Percentiles rank a stretch among this genome's conserved stretches.
Evolutionary conservation across 495 filamentous ascomycete species (phyloP).

Genomic region (Penicillium cinerascens): DNA sequence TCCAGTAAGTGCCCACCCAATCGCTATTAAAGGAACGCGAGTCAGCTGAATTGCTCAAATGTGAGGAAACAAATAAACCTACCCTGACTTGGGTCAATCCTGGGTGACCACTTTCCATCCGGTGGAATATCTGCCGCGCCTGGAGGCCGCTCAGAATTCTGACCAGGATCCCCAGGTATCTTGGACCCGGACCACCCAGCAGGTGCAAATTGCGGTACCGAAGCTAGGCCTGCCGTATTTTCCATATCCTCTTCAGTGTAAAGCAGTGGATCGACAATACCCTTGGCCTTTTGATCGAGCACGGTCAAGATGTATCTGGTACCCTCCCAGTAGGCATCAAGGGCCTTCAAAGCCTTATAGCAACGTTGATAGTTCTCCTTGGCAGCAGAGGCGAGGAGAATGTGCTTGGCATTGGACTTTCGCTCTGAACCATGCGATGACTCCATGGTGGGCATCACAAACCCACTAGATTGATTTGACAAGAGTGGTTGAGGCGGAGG

Average conservation of each 20-base stretch:
- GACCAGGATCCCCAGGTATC: slow-evolving; percentile 22
- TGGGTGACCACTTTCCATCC: slow-evolving; percentile 39
- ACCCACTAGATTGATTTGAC: slow-evolving; percentile 39
- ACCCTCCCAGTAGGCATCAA: slow-evolving; percentile 79
- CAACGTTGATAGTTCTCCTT: slow-evolving; percentile 78
- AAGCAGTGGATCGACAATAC: slow-evolving; percentile 75
- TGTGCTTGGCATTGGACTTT: slow-evolving; percentile 61
- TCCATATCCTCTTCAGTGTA: slow-evolving; percentile 78
- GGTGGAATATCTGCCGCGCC: slow-evolving; percentile 25
- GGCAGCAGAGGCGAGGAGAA: slow-evolving; percentile 68
- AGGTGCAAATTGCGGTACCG: slow-evolving; percentile 38
- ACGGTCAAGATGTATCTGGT: slow-evolving; percentile 83
- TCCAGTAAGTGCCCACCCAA: slow-evolving; percentile 76
- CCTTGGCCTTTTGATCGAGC: slow-evolving; percentile 82
- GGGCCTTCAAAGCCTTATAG: slow-evolving; percentile 71
- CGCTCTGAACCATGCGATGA: slow-evolving; percentile 33
- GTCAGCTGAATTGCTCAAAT: background rate
- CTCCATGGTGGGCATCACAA: slow-evolving; percentile 40
- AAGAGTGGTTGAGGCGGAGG: slow-evolving; percentile 33
- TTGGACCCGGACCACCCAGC: slow-evolving; percentile 42
- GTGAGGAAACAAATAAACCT: slow-evolving; percentile 6
- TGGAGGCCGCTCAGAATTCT: slow-evolving; percentile 21
- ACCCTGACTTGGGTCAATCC: slow-evolving; percentile 52
- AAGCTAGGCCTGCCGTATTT: slow-evolving; percentile 45
- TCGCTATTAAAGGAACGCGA: slow-evolving; percentile 38